Evolutionary conservation across 345 rosid genomes (phyloP).

Genomic region (Salix dunnii): DNA sequence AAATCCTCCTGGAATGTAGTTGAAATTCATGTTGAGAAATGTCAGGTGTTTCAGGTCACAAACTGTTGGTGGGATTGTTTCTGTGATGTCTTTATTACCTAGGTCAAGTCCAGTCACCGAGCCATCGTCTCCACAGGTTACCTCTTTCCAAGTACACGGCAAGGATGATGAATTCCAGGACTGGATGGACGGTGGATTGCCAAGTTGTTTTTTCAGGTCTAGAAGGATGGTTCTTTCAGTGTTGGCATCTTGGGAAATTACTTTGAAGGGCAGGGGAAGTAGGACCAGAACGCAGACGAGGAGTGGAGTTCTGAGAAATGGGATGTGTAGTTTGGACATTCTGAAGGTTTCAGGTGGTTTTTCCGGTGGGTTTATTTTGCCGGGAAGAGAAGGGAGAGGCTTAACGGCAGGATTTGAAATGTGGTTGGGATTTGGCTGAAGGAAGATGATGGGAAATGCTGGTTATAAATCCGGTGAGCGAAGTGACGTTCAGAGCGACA

Average conservation of each 20-base stretch:
- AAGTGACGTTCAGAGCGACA: conserved; percentile 4
- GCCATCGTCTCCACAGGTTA: conserved; percentile 37
- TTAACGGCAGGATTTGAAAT: conserved; percentile 5
- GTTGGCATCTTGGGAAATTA: conserved; percentile 38
- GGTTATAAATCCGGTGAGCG: background rate
- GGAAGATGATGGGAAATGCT: background rate
- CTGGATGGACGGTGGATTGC: conserved; percentile 51
- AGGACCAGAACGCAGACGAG: conserved; percentile 30
- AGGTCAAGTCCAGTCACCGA: conserved; percentile 48
- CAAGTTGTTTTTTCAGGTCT: conserved; percentile 45
- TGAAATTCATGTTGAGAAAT: conserved; percentile 36
- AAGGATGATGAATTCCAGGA: conserved; percentile 59
- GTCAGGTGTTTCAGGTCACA: conserved; percentile 64
- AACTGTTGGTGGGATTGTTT: conserved; percentile 45
- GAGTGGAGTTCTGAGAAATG: background rate
- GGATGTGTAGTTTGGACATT: conserved; percentile 39
- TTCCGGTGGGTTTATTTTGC: background rate
- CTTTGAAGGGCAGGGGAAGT: conserved; percentile 32
- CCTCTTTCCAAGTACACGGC: conserved; percentile 63
- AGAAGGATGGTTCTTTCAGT: conserved; percentile 52
- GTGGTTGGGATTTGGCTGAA: conserved; percentile 1
- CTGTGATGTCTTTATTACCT: conserved; percentile 30
- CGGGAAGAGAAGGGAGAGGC: background rate
- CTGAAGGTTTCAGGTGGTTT: background rate
- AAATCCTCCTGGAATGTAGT: conserved; percentile 57